Percentiles rank a stretch among this genome's conserved stretches.
phyloP scores from a whole-genome alignment of 2,329 filamentous ascomycete genomes.

The Diaporthe longicolla region DNA sequence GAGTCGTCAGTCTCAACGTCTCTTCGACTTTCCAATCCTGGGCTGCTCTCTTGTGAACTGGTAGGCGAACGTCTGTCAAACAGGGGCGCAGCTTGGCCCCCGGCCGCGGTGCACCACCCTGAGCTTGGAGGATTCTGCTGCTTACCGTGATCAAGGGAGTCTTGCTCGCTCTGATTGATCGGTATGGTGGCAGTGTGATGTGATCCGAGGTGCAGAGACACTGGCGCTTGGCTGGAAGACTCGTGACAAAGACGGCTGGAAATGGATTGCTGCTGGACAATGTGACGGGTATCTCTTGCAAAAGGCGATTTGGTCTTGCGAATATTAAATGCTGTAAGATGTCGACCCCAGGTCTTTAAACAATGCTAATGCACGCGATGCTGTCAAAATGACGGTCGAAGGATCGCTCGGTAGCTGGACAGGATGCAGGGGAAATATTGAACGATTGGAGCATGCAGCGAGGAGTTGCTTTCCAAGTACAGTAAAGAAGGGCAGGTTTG shows the following conservation, averaged over 20 bases:
- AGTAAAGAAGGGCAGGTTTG: constrained; percentile 36
- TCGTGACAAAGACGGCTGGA: constrained; percentile 27
- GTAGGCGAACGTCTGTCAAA: constrained; percentile 24
- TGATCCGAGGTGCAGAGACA: constrained; percentile 47
- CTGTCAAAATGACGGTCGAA: constrained; percentile 20
- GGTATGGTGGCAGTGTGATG: constrained; percentile 41
- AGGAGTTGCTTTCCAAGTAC: background rate
- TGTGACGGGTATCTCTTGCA: constrained; percentile 38
- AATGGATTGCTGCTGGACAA: constrained; percentile 20
- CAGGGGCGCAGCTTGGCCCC: constrained; percentile 17
- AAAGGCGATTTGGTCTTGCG: constrained; percentile 27
- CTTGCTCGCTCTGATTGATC: background rate
- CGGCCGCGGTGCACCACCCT: constrained; percentile 7
- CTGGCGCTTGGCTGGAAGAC: constrained; percentile 45
- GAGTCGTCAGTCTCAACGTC: constrained; percentile 16
- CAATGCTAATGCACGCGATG: constrained; percentile 31
- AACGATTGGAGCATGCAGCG: background rate
- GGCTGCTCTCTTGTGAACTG: background rate
- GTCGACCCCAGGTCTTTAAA: constrained; percentile 43
- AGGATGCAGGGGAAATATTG: constrained; percentile 32
- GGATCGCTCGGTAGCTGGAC: constrained; percentile 15
- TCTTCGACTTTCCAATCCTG: background rate
- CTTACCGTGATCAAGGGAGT: constrained; percentile 22
- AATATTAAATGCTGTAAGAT: constrained; percentile 25
- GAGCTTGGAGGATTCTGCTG: constrained; percentile 13